These are phyloP conservation scores for Austroboletus niveus DNA, from an alignment of 1,284 basidiomycete species.

Conservation along the genomic window DNA sequence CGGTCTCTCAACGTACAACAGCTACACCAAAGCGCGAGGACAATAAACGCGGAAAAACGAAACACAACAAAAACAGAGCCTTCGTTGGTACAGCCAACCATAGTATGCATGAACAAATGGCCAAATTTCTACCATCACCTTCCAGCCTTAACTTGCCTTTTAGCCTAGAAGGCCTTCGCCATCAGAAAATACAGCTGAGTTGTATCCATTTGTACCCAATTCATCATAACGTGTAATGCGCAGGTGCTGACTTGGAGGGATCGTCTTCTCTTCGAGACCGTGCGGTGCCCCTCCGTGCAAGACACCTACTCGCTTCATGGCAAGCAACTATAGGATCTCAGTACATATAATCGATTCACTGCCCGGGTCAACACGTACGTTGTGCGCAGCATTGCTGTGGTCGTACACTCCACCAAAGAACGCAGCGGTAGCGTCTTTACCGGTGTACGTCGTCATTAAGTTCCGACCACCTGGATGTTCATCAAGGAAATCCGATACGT, in stretches of 20 bases:
- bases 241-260: slow-evolving; percentile 70
- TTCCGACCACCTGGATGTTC: slow-evolving; percentile 84
- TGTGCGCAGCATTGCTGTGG: slow-evolving; percentile 90
- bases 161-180: slow-evolving; percentile 34
- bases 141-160: background rate
- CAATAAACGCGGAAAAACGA: too few species aligned
- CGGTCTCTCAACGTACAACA: too few species aligned
- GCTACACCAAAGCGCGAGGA: too few species aligned
- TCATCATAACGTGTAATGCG: slow-evolving; percentile 66
- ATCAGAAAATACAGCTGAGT: slow-evolving; percentile 33
- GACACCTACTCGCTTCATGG: slow-evolving; percentile 90
- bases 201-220: slow-evolving; percentile 40
- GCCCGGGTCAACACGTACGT: slow-evolving; percentile 44
- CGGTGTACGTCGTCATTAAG: slow-evolving; percentile 68
- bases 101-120: too few species aligned
- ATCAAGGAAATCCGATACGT: slow-evolving; percentile 82
- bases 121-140: background rate
- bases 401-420: slow-evolving; percentile 96
- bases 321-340: slow-evolving; percentile 52
- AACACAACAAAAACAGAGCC: too few species aligned
- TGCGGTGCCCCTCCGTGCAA: slow-evolving; percentile 73
- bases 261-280: slow-evolving; percentile 56
- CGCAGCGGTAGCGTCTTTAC: slow-evolving; percentile 84
- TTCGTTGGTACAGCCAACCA: too few species aligned
- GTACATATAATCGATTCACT: background rate